A percentile compares a stretch with the other conserved stretches of the same genome.
phyloP scores from a whole-genome alignment of 2,329 filamentous ascomycete genomes.

The Talaromyces sp. region DNA sequence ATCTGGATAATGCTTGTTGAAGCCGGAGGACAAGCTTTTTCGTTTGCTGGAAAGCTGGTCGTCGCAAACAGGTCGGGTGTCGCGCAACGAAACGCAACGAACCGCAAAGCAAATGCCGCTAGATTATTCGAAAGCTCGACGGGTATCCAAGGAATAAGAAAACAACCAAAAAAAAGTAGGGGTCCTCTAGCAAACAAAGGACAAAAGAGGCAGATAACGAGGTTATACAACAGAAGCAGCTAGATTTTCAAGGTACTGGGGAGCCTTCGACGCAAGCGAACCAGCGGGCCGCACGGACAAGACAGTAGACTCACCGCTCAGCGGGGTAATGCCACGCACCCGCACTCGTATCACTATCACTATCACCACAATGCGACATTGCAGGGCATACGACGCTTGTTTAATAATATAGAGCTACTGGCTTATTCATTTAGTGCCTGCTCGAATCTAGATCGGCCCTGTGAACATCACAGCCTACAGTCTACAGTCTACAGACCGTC shows the following conservation, averaged over 20 bases:
- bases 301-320: not conserved
- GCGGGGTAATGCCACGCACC: not conserved
- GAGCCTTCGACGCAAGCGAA: constrained; percentile 21
- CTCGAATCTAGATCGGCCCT: not conserved
- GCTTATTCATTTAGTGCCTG: too few relatives aligned
- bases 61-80: not conserved
- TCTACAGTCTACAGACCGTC: too few relatives aligned
- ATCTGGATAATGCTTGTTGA: too few relatives aligned
- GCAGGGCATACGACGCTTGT: too few relatives aligned
- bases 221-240: too few relatives aligned
- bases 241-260: not conserved
- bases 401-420: too few relatives aligned
- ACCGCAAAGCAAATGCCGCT: not conserved
- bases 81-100: not conserved
- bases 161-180: not conserved
- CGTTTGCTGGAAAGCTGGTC: not conserved
- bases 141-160: not conserved
- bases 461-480: too few relatives aligned
- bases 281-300: constrained; percentile 23
- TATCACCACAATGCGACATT: not conserved
- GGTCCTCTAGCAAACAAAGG: not conserved
- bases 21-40: not conserved
- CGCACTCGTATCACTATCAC: not conserved
- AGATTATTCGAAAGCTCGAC: not conserved
- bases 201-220: not conserved